A percentile compares a stretch with the other conserved stretches of the same genome.
Evolutionary conservation across 2,329 filamentous ascomycete genomes (phyloP).

Genomic region (Claviceps sp.): DNA sequence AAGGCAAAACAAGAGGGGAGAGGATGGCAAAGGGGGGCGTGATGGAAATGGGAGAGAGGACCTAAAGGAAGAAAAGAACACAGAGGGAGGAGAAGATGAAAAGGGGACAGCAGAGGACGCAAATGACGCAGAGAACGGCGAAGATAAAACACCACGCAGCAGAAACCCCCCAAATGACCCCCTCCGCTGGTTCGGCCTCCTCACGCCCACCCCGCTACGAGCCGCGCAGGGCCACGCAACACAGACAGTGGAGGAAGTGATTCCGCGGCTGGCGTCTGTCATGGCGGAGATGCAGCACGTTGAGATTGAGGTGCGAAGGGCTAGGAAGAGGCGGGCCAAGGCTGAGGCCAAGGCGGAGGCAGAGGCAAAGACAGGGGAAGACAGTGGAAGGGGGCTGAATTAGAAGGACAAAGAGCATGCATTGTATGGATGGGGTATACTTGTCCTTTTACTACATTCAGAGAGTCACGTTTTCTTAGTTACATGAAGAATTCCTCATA

Average conservation of each 20-base stretch:
- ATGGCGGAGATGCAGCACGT: conserved; percentile 46
- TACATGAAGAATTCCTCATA: neutral
- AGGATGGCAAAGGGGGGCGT: neutral
- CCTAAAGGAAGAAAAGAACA: neutral
- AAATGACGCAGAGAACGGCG: neutral
- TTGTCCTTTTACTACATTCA: no score
- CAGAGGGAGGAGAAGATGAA: neutral
- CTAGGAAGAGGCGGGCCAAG: conserved; percentile 40
- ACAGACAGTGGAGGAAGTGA: conserved; percentile 38
- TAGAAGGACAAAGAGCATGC: neutral
- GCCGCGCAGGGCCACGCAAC: conserved; percentile 47
- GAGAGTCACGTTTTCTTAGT: neutral
- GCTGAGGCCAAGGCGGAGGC: conserved; percentile 15
- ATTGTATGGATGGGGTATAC: no score
- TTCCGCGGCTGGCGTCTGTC: conserved; percentile 45
- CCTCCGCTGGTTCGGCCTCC: conserved; percentile 41
- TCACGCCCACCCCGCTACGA: conserved; percentile 38
- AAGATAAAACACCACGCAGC: neutral
- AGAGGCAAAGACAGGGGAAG: neutral
- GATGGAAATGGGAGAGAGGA: neutral
- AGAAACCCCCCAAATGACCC: conserved; percentile 23
- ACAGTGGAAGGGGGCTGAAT: neutral
- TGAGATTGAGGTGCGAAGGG: conserved; percentile 55
- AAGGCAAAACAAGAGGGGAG: neutral
- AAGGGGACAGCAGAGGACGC: neutral